Evolutionary conservation across 2,329 filamentous ascomycete genomes (phyloP).

Genomic region (Lachnellula subtilissima): DNA sequence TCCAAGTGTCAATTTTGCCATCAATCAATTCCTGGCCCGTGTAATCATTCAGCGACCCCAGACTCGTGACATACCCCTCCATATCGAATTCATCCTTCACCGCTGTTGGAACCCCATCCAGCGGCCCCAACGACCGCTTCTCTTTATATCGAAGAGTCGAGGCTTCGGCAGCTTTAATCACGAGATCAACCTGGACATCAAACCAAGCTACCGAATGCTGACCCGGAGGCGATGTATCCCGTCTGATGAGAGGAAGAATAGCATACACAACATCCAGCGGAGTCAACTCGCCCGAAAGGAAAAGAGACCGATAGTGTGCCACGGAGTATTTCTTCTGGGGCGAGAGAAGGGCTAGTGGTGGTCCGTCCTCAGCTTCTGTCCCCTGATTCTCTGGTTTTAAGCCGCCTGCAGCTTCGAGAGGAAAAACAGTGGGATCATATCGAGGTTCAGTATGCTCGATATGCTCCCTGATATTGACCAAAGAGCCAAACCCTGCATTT

Average conservation of each 20-base stretch:
- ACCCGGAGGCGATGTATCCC: conserved; percentile 48
- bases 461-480: conserved; percentile 11
- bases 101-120: conserved; percentile 77
- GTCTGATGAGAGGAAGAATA: conserved; percentile 64
- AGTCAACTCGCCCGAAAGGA: conserved; percentile 62
- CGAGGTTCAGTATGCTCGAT: conserved; percentile 18
- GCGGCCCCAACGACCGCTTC: conserved; percentile 58
- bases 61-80: conserved; percentile 17
- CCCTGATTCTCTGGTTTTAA: neutral
- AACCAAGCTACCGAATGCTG: conserved; percentile 69
- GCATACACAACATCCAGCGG: conserved; percentile 66
- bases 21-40: conserved; percentile 5
- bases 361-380: neutral
- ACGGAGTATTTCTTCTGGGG: conserved; percentile 47
- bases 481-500: conserved; percentile 17
- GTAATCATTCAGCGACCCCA: conserved; percentile 19
- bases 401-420: neutral
- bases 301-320: conserved; percentile 73
- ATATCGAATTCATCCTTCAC: conserved; percentile 67
- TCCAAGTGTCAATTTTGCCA: conserved; percentile 16
- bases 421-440: conserved; percentile 20
- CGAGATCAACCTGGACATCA: conserved; percentile 56
- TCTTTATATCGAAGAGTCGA: conserved; percentile 67
- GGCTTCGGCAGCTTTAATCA: conserved; percentile 62
- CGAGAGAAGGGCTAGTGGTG: neutral